A percentile compares a stretch with the other conserved stretches of the same genome.
Evolutionary conservation across 345 rosid genomes (phyloP).

Genomic region (Trapa incisa): DNA sequence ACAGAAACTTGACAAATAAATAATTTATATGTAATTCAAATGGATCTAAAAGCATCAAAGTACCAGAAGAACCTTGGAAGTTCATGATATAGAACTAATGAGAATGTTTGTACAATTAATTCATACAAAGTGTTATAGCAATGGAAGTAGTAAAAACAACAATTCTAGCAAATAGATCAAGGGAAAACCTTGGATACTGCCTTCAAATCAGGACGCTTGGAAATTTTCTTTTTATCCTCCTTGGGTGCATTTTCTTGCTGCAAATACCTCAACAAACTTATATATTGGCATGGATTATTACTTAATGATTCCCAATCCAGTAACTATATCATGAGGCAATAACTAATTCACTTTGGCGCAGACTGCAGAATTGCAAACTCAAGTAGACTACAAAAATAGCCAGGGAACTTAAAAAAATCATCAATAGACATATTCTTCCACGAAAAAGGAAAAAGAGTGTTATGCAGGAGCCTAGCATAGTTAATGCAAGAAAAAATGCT

Average conservation of each 20-base stretch:
- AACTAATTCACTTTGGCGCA: neutral
- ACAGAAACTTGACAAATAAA: neutral
- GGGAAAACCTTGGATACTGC: constrained; percentile 45
- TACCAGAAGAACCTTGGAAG: too few relatives aligned
- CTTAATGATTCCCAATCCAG: neutral
- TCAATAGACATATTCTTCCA: neutral
- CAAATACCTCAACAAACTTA: constrained; percentile 8
- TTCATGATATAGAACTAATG: too few relatives aligned
- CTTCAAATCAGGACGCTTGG: constrained; percentile 75
- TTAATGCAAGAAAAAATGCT: too few relatives aligned
- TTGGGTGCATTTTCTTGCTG: constrained; percentile 25
- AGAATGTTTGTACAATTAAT: too few relatives aligned
- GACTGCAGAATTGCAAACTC: too few relatives aligned
- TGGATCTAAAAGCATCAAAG: neutral
- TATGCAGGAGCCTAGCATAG: too few relatives aligned
- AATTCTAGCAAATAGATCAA: neutral
- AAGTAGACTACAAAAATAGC: neutral
- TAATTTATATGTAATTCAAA: too few relatives aligned
- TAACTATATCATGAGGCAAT: neutral
- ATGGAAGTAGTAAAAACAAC: neutral
- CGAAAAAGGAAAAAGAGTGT: neutral
- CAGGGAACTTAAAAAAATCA: neutral
- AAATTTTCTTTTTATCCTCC: constrained; percentile 19
- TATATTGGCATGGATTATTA: neutral
- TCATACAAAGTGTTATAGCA: neutral